phyloP scores from a whole-genome alignment of 2,329 filamentous ascomycete species.

The Calonectria hongkongensis region DNA sequence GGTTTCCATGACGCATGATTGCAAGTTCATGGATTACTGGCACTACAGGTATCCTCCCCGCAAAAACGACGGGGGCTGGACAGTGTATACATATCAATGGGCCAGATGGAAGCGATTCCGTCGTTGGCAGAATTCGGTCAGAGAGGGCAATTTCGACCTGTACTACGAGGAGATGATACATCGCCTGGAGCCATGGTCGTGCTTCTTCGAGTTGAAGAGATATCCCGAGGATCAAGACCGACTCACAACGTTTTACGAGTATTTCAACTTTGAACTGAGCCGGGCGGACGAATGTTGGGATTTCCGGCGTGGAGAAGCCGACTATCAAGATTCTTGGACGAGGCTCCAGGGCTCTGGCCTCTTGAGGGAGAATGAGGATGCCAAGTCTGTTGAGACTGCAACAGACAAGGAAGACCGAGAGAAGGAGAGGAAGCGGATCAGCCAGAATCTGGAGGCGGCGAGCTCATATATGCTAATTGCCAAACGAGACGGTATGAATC shows the following conservation, averaged over 20 bases:
- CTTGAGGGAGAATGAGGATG: slow-evolving; percentile 36
- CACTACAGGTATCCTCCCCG: slow-evolving; percentile 29
- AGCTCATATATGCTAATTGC: slow-evolving; percentile 44
- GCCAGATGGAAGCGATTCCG: slow-evolving; percentile 47
- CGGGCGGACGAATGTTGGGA: slow-evolving; percentile 39
- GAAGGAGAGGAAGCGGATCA: slow-evolving; percentile 24
- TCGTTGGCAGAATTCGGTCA: slow-evolving; percentile 44
- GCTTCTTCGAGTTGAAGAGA: background rate
- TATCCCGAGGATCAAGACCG: slow-evolving; percentile 5
- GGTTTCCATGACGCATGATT: slow-evolving; percentile 37
- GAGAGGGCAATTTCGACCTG: slow-evolving; percentile 2
- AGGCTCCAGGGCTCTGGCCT: slow-evolving; percentile 39
- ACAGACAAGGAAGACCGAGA: slow-evolving; percentile 7
- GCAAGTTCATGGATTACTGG: slow-evolving; percentile 44
- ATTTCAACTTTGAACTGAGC: slow-evolving; percentile 55
- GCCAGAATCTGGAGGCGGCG: slow-evolving; percentile 42
- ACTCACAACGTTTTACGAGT: slow-evolving; percentile 52
- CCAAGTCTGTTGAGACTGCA: slow-evolving; percentile 36
- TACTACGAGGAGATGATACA: background rate
- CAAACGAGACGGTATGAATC: slow-evolving; percentile 46
- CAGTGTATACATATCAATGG: slow-evolving; percentile 45
- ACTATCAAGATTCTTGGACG: slow-evolving; percentile 45
- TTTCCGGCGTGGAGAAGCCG: slow-evolving; percentile 41
- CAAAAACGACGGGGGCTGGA: slow-evolving; percentile 39
- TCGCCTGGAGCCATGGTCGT: background rate